Conservation (phyloP, 805 yeast species). For the Maudiozyma turicensis region DNA sequence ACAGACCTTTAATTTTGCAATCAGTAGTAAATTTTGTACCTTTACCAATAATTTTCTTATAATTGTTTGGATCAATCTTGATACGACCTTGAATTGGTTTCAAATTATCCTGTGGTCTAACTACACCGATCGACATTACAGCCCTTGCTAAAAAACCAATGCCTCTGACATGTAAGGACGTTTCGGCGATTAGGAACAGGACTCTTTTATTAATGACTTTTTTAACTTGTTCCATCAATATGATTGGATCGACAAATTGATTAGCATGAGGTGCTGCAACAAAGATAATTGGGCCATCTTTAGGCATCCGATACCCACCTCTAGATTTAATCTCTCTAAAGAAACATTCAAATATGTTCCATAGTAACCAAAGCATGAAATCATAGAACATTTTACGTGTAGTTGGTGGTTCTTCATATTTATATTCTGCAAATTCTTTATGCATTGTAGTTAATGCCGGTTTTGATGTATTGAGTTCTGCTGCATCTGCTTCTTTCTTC, state of each 20-base stretch:
- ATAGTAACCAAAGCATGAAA: conserved; percentile 40
- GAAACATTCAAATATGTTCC: conserved; percentile 50
- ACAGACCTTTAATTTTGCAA: conserved; percentile 53
- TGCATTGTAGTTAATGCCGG: neutral
- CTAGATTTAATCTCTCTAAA: conserved; percentile 84
- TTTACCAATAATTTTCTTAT: conserved; percentile 50
- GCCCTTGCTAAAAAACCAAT: conserved; percentile 71
- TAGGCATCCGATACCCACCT: conserved; percentile 68
- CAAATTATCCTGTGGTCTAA: conserved; percentile 83
- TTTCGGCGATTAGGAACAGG: conserved; percentile 69
- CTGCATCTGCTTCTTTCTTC: neutral
- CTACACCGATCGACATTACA: conserved; percentile 82
- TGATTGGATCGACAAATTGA: conserved; percentile 72
- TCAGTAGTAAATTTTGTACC: conserved; percentile 45
- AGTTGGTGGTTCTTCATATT: conserved; percentile 33
- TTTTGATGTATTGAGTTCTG: neutral
- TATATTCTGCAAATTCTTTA: conserved; percentile 1
- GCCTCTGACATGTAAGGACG: conserved; percentile 52
- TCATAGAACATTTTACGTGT: conserved; percentile 39
- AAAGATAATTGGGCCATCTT: conserved; percentile 74
- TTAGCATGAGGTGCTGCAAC: conserved; percentile 98
- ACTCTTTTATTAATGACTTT: conserved; percentile 50
- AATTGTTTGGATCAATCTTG: conserved; percentile 41
- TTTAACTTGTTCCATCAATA: conserved; percentile 45
- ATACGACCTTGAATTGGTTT: conserved; percentile 58